Base-by-base conservation (phyloP, 1,139 yeast species). In the Candida pseudoviswanathii region DNA sequence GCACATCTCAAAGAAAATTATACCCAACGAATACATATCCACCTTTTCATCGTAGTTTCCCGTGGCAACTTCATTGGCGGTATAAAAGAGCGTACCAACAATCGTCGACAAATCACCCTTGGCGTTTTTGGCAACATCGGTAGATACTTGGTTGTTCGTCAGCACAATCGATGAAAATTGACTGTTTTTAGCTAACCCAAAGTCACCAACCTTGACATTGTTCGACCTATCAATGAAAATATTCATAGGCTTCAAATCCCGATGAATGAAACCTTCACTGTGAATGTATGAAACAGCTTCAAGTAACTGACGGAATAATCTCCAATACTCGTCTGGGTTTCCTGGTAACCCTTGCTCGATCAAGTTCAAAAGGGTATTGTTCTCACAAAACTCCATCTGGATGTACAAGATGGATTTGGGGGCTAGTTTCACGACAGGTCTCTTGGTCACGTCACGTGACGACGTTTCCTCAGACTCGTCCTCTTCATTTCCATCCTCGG, bases 371-470 rank as follows among this genome's bases (percentile, higher is more conserved):
- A 95, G 69, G 0, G 99, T 94, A 52, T 89, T 89, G 61, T 94
- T 94, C 60, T 95, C 99, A 69, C 99, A 95, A 63, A 94, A 95
- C 65, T 95, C 99, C 99, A 95, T 95, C 63, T 95, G 99, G 55
- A 95, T 94, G 62, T 74, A 76, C 74, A 95, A 54, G 78, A 74
- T 41, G 79, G 92, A 69, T 81, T 83, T 59, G 6, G 51, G 58
- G 7, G 39, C 45, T 16, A 26, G 21, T 30, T 34, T 45, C 6
- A 41, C 31, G 9, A 16, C 30, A 4, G 50, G 42, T 21, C 29
- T 29, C 9, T 44, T 40, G 32, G 27, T 3, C 6, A 39, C 25
- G 6, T 37, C 33, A 9, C 40, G 21, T 3, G 32, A 36, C 5
- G 47, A 31, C 44, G 5, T 48, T 45, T 34, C 51, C 32, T 57